phyloP scores from a whole-genome alignment of 1,284 basidiomycete species.

The Papiliotrema laurentii region DNA sequence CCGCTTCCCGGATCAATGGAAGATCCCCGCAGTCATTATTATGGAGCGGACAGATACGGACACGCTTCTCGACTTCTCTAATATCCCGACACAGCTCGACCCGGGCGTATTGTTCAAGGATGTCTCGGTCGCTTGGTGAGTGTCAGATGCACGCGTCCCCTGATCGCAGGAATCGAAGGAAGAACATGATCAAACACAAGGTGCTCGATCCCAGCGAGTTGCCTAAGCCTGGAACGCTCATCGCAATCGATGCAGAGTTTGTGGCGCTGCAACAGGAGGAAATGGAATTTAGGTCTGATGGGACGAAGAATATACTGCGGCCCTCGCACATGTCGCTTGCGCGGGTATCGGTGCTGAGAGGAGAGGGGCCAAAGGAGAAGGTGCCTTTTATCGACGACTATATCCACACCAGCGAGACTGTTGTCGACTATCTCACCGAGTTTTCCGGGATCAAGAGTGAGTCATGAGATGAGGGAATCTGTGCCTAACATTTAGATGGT shows the following conservation, averaged over 20 bases:
- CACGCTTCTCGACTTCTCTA: slow-evolving; percentile 59
- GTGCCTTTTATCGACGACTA: slow-evolving; percentile 97
- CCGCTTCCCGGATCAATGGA: slow-evolving; percentile 85
- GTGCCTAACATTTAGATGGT: slow-evolving; percentile 57
- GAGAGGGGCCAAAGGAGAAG: slow-evolving; percentile 71
- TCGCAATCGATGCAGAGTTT: slow-evolving; percentile 97
- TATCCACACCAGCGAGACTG: slow-evolving; percentile 88
- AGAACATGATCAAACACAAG: slow-evolving; percentile 69
- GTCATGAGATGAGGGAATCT: slow-evolving; percentile 27
- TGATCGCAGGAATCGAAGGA: slow-evolving; percentile 65
- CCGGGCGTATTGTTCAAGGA: slow-evolving; percentile 74
- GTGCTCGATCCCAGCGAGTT: slow-evolving; percentile 69
- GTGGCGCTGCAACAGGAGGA: slow-evolving; percentile 97
- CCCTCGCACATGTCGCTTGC: slow-evolving; percentile 89
- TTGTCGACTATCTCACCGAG: slow-evolving; percentile 95
- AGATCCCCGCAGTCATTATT: slow-evolving; percentile 87
- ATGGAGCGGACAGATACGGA: slow-evolving; percentile 70
- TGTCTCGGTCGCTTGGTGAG: slow-evolving; percentile 76
- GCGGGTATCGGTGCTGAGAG: slow-evolving; percentile 88
- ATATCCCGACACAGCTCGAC: slow-evolving; percentile 66
- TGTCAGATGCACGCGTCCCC: slow-evolving; percentile 6
- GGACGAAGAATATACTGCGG: slow-evolving; percentile 84
- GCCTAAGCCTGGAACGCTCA: slow-evolving; percentile 76
- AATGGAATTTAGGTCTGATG: slow-evolving; percentile 89
- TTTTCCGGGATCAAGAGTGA: slow-evolving; percentile 90